Conservation (phyloP, 495 filamentous ascomycete species). For the Hypoxylon lienhwacheense region DNA sequence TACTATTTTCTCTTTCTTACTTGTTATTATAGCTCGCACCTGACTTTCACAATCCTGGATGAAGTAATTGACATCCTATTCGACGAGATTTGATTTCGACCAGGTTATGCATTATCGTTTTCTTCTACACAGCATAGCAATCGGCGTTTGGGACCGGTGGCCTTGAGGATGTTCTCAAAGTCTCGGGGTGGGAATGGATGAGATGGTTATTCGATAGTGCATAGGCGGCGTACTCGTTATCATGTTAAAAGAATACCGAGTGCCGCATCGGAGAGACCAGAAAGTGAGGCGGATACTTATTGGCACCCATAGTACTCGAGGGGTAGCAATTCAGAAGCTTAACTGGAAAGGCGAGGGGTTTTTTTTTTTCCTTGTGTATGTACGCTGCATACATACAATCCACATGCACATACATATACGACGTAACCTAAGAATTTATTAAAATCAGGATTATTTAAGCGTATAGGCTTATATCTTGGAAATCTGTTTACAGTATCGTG, state of each 20-base stretch:
- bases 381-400: neutral
- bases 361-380: slow-evolving; percentile 3
- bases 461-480: too few relatives aligned
- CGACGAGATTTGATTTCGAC: slow-evolving; percentile 45
- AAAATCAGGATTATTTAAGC: too few relatives aligned
- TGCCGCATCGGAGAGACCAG: neutral
- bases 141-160: slow-evolving; percentile 25
- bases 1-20: too few relatives aligned
- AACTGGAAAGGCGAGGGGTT: slow-evolving; percentile 1
- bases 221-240: slow-evolving; percentile 11
- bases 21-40: slow-evolving; percentile 68
- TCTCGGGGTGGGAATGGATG: neutral
- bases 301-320: slow-evolving; percentile 16
- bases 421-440: neutral
- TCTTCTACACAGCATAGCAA: slow-evolving; percentile 34
- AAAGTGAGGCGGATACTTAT: slow-evolving; percentile 9
- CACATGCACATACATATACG: neutral
- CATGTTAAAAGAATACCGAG: neutral
- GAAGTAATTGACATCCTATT: slow-evolving; percentile 77
- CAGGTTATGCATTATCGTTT: slow-evolving; percentile 1
- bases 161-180: slow-evolving; percentile 19
- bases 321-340: too few relatives aligned
- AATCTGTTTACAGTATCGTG: too few relatives aligned
- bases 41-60: slow-evolving; percentile 77
- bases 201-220: slow-evolving; percentile 14